These are phyloP conservation scores for Radiomyces spectabilis DNA, from an alignment of 192 early-diverging fungal genomes.

Conservation along the genomic window DNA sequence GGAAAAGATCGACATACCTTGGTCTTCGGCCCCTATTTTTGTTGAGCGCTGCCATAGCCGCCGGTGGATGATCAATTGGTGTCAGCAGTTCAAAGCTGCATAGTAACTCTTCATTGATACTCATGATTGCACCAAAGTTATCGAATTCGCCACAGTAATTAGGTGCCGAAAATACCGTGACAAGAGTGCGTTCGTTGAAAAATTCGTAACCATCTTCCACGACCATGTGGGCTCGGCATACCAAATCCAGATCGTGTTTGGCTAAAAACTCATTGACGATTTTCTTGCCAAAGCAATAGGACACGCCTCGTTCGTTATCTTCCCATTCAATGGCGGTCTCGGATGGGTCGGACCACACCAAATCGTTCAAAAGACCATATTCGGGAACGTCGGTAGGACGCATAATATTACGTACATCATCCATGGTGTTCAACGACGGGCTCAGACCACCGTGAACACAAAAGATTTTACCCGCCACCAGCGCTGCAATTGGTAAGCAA, in stretches of 20 bases:
- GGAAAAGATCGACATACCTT: no score
- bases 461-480: slow-evolving; percentile 91
- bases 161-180: slow-evolving; percentile 91
- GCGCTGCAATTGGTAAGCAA: slow-evolving; percentile 83
- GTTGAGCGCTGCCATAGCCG: no score
- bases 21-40: no score
- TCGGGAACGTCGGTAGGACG: slow-evolving; percentile 90
- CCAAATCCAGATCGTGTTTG: slow-evolving; percentile 93
- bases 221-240: slow-evolving; percentile 96
- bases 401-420: slow-evolving; percentile 72
- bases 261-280: slow-evolving; percentile 81
- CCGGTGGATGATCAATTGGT: not conserved
- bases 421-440: slow-evolving; percentile 70
- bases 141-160: slow-evolving; percentile 93
- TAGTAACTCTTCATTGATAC: slow-evolving; percentile 73
- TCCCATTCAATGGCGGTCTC: slow-evolving; percentile 78
- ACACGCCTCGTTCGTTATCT: slow-evolving; percentile 93
- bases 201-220: slow-evolving; percentile 99
- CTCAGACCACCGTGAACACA: slow-evolving; percentile 94
- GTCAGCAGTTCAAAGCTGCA: slow-evolving; percentile 66
- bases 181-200: slow-evolving; percentile 90
- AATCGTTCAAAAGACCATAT: slow-evolving; percentile 83
- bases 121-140: slow-evolving; percentile 83
- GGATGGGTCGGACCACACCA: slow-evolving; percentile 91
- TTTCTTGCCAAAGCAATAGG: slow-evolving; percentile 83